A percentile compares a stretch with the other conserved stretches of the same genome.
Conservation (phyloP, 1,284 basidiomycete species). For the Tilletia indica region DNA sequence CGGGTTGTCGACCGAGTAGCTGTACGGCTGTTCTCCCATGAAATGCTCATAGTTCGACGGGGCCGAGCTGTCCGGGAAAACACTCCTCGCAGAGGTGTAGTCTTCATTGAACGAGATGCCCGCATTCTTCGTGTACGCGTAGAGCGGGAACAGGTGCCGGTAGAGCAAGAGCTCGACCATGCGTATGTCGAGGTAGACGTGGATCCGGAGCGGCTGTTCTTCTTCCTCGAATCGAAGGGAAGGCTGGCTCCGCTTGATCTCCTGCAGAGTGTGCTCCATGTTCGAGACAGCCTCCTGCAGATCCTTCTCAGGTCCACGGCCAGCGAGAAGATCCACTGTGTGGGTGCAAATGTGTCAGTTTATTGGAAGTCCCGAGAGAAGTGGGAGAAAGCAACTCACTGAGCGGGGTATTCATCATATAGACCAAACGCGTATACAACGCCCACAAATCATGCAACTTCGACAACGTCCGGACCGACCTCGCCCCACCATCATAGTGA, state of each 20-base stretch:
- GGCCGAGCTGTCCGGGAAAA: slow-evolving; percentile 30
- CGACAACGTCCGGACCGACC: background rate
- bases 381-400: slow-evolving; percentile 20
- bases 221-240: slow-evolving; percentile 32
- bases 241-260: slow-evolving; percentile 32
- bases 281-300: slow-evolving; percentile 39
- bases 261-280: slow-evolving; percentile 37
- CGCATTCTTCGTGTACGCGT: slow-evolving; percentile 13
- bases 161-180: slow-evolving; percentile 34
- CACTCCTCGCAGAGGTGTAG: slow-evolving; percentile 19
- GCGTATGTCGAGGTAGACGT: slow-evolving; percentile 35
- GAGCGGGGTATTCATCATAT: slow-evolving; percentile 40
- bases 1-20: slow-evolving; percentile 16
- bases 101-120: slow-evolving; percentile 30
- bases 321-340: slow-evolving; percentile 28
- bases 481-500: background rate
- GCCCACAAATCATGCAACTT: slow-evolving; percentile 25
- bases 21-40: slow-evolving; percentile 23
- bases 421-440: slow-evolving; percentile 30
- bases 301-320: slow-evolving; percentile 38
- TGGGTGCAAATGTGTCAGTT: too few relatives aligned
- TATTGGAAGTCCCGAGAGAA: too few relatives aligned
- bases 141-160: slow-evolving; percentile 27
- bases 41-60: slow-evolving; percentile 39
- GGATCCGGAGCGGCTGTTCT: slow-evolving; percentile 34